Conservation (phyloP, 2,329 filamentous ascomycete genomes). For the Massarina eburnea region DNA sequence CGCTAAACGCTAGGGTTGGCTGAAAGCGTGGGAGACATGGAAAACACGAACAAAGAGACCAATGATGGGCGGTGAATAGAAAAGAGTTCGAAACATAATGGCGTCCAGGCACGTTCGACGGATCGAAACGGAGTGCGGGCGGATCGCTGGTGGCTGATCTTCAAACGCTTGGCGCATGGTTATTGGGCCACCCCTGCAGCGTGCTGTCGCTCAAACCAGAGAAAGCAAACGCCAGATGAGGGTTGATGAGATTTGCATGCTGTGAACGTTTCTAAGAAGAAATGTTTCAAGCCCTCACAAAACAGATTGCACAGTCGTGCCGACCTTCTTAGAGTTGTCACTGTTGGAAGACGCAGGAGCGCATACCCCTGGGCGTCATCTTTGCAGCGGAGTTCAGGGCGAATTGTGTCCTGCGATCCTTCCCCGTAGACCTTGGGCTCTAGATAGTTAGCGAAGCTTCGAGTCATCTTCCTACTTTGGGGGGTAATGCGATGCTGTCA, state of each 20-base stretch:
- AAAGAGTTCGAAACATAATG: conserved; percentile 13
- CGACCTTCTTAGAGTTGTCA: too few relatives aligned
- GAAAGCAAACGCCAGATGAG: not conserved
- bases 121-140: conserved; percentile 16
- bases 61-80: conserved; percentile 4
- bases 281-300: too few relatives aligned
- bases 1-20: not conserved
- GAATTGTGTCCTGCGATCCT: not conserved
- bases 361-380: not conserved
- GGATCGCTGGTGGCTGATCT: conserved; percentile 35
- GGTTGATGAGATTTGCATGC: not conserved
- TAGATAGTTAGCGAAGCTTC: not conserved
- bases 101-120: conserved; percentile 10
- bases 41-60: conserved; percentile 9
- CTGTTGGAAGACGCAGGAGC: not conserved
- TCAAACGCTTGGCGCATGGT: conserved; percentile 26
- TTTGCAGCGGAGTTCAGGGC: not conserved
- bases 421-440: not conserved
- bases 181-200: conserved; percentile 8
- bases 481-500: not conserved
- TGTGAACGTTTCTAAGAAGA: too few relatives aligned
- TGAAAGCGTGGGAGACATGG: conserved; percentile 8
- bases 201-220: not conserved
- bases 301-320: too few relatives aligned
- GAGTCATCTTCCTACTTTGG: not conserved